Evolutionary conservation across 495 filamentous ascomycete species (phyloP), one percentile per base, ranked within the genome.

Genomic region (Penicillium cataractarum): DNA sequence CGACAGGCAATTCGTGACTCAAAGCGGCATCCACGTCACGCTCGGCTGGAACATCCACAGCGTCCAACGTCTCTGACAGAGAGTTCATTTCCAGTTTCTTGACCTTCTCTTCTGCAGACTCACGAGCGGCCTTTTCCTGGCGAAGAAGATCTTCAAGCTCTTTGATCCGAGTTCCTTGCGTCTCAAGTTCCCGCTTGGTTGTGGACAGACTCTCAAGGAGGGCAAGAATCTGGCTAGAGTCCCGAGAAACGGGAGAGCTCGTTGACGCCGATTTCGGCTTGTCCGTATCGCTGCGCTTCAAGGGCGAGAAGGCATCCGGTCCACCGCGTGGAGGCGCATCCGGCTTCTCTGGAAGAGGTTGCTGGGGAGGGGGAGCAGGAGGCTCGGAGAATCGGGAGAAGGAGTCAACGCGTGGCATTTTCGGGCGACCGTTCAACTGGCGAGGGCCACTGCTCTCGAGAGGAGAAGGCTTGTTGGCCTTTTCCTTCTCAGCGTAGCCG

Each of bases 291-390:
- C 81, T 81, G 51, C 92, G 82, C 65, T 91, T 91, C 33, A 96
- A 72, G 8, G 89, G 55, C 57, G 84, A 77, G 64, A 79, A 73
- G 12, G 77, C 72, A 32, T 82, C 86, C 6, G 66, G 61, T 7
- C 63, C 71, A 59, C 68, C 78, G 33, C 81, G 72, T 48, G 83
- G 76, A 52, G 82, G 79, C 42, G 85, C 83, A 75, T 95, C 91
- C 2, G 93, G 93, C 70, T 96, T 96, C 67, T 96, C 92, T 6
- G 93, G 93, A 0, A 97, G 78, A 17, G 93, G 92, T 67, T 96
- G 93, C 68, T 94, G 90, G 13, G 94, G 94, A 17, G 95, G 93
- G 29, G 94, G 95, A 19, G 92, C 91, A 9, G 92, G 93, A 21
- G 93, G 93, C 59, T 96, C 92, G 3, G 91, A 94, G 63, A 96